Percentiles rank a stretch among this genome's conserved stretches.
phyloP scores from a whole-genome alignment of 1,284 basidiomycete genomes.

The Phellinidium pouzarii region DNA sequence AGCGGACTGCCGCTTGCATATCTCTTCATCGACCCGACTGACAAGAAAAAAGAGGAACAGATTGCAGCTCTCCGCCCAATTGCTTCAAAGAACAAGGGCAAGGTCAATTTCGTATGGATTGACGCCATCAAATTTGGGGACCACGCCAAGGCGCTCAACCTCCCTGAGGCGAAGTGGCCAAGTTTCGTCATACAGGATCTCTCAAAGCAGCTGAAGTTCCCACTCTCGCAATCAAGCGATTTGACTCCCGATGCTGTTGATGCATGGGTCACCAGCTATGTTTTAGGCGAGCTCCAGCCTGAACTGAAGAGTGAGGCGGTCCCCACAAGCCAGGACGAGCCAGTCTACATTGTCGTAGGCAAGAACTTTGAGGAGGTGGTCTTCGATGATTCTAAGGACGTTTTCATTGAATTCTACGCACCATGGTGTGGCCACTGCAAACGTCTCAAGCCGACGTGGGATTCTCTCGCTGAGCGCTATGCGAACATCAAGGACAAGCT shows the following conservation, averaged over 20 bases:
- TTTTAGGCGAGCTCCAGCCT: slow-evolving; percentile 72
- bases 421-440: slow-evolving; percentile 98
- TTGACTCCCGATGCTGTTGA: slow-evolving; percentile 51
- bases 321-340: slow-evolving; percentile 78
- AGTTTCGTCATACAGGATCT: slow-evolving; percentile 92
- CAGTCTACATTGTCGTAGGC: slow-evolving; percentile 82
- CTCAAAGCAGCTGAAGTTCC: slow-evolving; percentile 82
- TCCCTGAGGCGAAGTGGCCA: slow-evolving; percentile 83
- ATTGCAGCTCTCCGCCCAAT: slow-evolving; percentile 70
- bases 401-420: slow-evolving; percentile 96
- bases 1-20: slow-evolving; percentile 89
- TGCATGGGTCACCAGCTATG: slow-evolving; percentile 60
- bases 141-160: slow-evolving; percentile 93
- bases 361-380: slow-evolving; percentile 87
- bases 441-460: slow-evolving; percentile 93
- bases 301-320: slow-evolving; percentile 89
- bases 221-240: slow-evolving; percentile 65
- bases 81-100: slow-evolving; percentile 77
- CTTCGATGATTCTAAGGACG: slow-evolving; percentile 85
- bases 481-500: slow-evolving; percentile 71
- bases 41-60: slow-evolving; percentile 58
- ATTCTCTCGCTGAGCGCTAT: slow-evolving; percentile 85
- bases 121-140: slow-evolving; percentile 93
- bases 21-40: slow-evolving; percentile 84
- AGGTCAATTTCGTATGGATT: slow-evolving; percentile 98